These are phyloP conservation scores for Rhizophora apiculata DNA, from an alignment of 345 rosid genomes.

Conservation along the genomic window DNA sequence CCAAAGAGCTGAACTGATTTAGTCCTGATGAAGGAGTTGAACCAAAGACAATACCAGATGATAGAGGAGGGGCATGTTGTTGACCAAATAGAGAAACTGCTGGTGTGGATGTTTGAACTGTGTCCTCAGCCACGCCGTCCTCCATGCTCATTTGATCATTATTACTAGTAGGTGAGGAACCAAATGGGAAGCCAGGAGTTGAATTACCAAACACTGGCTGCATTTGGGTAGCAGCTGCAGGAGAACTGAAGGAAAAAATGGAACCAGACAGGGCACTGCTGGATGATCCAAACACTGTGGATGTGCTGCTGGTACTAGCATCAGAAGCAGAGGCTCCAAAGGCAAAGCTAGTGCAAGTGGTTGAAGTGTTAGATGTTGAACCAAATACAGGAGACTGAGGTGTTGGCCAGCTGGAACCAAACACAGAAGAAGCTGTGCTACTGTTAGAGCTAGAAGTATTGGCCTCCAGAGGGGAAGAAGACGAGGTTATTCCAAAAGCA, in stretches of 20 bases:
- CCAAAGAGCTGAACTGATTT: constrained; percentile 39
- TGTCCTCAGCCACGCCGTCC: constrained; percentile 98
- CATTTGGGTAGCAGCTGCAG: constrained; percentile 42
- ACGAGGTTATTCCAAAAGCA: constrained; percentile 45
- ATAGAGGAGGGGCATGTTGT: constrained; percentile 30
- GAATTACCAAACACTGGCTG: constrained; percentile 49
- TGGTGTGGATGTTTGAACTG: constrained; percentile 50
- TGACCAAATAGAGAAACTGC: constrained; percentile 51
- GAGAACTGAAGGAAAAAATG: constrained; percentile 46
- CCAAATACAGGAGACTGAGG: constrained; percentile 42
- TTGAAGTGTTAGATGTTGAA: constrained; percentile 37
- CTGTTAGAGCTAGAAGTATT: constrained; percentile 43
- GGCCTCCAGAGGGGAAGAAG: constrained; percentile 31
- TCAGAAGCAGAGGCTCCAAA: constrained; percentile 50
- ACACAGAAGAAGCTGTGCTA: constrained; percentile 31
- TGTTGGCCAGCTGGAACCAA: constrained; percentile 60
- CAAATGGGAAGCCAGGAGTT: constrained; percentile 44
- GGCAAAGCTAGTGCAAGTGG: constrained; percentile 41
- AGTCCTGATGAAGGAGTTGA: constrained; percentile 25
- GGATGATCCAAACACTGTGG: constrained; percentile 52
- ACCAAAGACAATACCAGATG: constrained; percentile 39
- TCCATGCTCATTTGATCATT: constrained; percentile 82
- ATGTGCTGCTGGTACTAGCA: constrained; percentile 25
- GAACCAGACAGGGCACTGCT: constrained; percentile 38
- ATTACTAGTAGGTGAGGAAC: constrained; percentile 44